Percentiles rank a stretch among this genome's conserved stretches.
Conservation (phyloP, 371 early-diverging fungal genomes). For the Rhizopus arrhizus region DNA sequence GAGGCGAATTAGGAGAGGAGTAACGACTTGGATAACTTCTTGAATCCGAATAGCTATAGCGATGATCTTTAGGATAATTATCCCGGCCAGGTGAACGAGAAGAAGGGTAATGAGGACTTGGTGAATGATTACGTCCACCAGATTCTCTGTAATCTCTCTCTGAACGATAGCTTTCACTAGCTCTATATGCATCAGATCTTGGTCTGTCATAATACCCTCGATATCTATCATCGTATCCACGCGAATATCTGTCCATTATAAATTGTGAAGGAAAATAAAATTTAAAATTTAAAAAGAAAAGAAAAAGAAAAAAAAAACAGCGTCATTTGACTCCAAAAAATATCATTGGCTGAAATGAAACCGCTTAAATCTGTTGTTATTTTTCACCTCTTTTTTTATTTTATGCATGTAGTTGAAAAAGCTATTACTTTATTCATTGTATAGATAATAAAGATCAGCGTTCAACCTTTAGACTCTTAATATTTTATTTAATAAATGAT, state of each 20-base stretch:
- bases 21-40: slow-evolving; percentile 24
- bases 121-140: slow-evolving; percentile 33
- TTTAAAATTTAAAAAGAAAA: background rate
- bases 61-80: slow-evolving; percentile 8
- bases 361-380: background rate
- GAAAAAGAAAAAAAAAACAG: background rate
- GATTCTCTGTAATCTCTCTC: slow-evolving; percentile 45
- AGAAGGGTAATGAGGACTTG: slow-evolving; percentile 31
- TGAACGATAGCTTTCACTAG: slow-evolving; percentile 48
- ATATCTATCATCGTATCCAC: slow-evolving; percentile 52
- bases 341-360: background rate
- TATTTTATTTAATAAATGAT: no score
- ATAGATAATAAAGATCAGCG: no score
- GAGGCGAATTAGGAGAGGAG: slow-evolving; percentile 30
- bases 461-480: no score
- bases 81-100: slow-evolving; percentile 33
- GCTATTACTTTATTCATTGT: no score
- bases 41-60: slow-evolving; percentile 28
- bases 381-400: no score
- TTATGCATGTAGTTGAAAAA: no score
- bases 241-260: slow-evolving; percentile 45
- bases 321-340: background rate
- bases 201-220: slow-evolving; percentile 49
- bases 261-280: slow-evolving; percentile 7
- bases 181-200: slow-evolving; percentile 48